Conservation (phyloP, 2,329 filamentous ascomycete species). For the Aspergillus aculeatus region DNA sequence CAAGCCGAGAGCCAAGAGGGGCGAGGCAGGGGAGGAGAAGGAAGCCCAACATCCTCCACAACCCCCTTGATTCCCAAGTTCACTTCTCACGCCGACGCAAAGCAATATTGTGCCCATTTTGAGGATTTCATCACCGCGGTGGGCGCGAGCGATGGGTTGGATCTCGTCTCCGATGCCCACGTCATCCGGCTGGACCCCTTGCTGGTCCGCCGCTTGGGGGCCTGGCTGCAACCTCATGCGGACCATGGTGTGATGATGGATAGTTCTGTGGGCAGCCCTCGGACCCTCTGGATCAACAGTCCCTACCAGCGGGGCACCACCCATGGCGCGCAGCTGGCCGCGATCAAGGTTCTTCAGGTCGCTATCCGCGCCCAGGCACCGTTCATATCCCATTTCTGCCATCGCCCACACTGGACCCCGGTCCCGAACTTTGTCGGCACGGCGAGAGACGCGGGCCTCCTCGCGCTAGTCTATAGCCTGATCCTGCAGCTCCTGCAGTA, state of each 20-base stretch:
- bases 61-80: too few relatives aligned
- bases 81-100: background rate
- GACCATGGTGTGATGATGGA: too few relatives aligned
- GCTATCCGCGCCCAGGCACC: background rate
- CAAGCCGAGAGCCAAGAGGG: too few relatives aligned
- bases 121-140: background rate
- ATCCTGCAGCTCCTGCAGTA: background rate
- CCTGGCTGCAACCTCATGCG: constrained; percentile 1
- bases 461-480: background rate
- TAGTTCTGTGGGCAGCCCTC: background rate
- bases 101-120: background rate
- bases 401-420: background rate
- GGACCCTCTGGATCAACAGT: background rate
- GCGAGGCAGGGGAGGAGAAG: too few relatives aligned
- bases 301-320: background rate
- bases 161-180: background rate
- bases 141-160: constrained; percentile 1
- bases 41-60: too few relatives aligned
- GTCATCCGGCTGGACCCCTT: background rate
- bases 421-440: background rate
- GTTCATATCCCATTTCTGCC: background rate
- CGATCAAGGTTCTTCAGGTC: background rate
- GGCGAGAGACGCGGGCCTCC: background rate
- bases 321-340: background rate
- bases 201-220: background rate